phyloP scores from a whole-genome alignment of 1,284 basidiomycete species.

The Fomitopsis schrenkii region DNA sequence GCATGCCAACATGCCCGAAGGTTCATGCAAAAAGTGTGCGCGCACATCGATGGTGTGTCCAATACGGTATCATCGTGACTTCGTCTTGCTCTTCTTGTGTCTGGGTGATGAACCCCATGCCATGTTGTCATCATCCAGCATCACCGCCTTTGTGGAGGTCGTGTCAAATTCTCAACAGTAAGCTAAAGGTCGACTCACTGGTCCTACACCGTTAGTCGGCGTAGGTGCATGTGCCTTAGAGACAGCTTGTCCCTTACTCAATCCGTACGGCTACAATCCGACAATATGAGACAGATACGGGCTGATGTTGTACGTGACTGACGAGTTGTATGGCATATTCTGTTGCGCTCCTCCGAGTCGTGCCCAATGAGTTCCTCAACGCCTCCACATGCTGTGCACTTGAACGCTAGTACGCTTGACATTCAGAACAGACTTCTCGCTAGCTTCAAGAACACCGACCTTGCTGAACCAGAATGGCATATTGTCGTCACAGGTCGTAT shows the following conservation, averaged over 20 bases:
- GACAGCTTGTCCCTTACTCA: neutral
- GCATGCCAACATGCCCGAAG: too few species aligned
- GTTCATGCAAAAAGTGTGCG: too few species aligned
- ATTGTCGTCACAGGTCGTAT: neutral
- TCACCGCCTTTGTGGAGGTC: slow-evolving; percentile 16
- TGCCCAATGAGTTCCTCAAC: neutral
- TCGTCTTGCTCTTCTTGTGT: neutral
- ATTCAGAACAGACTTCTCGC: neutral
- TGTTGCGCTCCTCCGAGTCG: neutral
- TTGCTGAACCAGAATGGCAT: neutral
- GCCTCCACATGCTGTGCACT: neutral
- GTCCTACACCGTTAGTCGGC: neutral
- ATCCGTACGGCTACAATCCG: neutral
- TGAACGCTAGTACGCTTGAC: neutral
- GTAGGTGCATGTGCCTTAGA: neutral
- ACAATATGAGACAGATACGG: neutral
- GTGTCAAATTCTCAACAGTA: neutral
- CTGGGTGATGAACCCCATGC: slow-evolving; percentile 23
- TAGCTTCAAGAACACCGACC: neutral
- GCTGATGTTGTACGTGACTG: neutral
- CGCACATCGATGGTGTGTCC: neutral
- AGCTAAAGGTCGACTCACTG: neutral
- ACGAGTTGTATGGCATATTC: neutral
- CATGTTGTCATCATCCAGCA: slow-evolving; percentile 28
- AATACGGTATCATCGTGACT: neutral